phyloP scores from a whole-genome alignment of 1,139 yeast genomes.

The Yamadazyma sp. region DNA sequence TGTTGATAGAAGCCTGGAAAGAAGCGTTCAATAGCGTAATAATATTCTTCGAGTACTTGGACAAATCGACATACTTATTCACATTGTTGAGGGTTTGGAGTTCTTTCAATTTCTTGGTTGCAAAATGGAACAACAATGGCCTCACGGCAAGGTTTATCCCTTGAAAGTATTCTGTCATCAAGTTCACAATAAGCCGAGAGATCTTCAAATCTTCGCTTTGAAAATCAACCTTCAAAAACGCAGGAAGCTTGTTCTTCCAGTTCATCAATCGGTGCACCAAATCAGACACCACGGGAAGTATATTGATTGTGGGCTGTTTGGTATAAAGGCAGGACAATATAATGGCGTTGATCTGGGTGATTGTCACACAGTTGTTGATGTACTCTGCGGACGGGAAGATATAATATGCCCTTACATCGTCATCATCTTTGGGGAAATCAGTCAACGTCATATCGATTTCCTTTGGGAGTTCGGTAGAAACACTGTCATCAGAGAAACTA shows the following conservation, averaged over 20 bases:
- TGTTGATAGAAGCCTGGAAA: slow-evolving; percentile 79
- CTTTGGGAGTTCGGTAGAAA: slow-evolving; percentile 72
- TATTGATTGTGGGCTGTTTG: slow-evolving; percentile 71
- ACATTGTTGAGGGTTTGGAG: slow-evolving; percentile 41
- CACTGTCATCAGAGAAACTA: slow-evolving; percentile 75
- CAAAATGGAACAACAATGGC: slow-evolving; percentile 78
- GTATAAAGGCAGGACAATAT: slow-evolving; percentile 73
- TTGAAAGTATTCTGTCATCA: slow-evolving; percentile 84
- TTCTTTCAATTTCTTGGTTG: slow-evolving; percentile 63
- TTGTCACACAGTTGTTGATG: slow-evolving; percentile 75
- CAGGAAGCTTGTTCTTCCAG: slow-evolving; percentile 71
- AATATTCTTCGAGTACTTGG: slow-evolving; percentile 67
- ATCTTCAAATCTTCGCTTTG: slow-evolving; percentile 54
- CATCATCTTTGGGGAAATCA: slow-evolving; percentile 57
- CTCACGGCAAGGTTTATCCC: slow-evolving; percentile 83
- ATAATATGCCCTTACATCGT: slow-evolving; percentile 52
- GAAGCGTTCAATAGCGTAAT: slow-evolving; percentile 74
- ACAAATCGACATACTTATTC: slow-evolving; percentile 63
- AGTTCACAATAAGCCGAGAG: slow-evolving; percentile 68
- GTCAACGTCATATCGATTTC: slow-evolving; percentile 61
- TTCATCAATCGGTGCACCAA: slow-evolving; percentile 66
- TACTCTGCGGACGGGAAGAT: slow-evolving; percentile 82
- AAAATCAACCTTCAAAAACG: slow-evolving; percentile 64
- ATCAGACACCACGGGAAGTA: slow-evolving; percentile 71
- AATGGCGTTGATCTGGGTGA: slow-evolving; percentile 77